Percentiles rank a stretch among this genome's conserved stretches.
Conservation (phyloP, 2,329 filamentous ascomycete genomes). For the Beauveria caledonica region DNA sequence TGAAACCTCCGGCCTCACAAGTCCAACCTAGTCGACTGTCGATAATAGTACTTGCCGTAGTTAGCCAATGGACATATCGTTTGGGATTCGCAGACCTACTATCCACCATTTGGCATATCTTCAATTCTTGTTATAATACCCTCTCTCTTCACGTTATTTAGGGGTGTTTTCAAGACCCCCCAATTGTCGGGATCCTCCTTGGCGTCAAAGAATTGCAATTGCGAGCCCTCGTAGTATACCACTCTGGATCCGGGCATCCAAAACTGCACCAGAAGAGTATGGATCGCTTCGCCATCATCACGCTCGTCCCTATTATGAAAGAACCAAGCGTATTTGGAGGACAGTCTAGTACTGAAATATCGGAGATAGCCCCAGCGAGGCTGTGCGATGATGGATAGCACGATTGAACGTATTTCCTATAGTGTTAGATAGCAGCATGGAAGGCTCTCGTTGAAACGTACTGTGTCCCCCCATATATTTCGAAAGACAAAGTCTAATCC, state of each 20-base stretch:
- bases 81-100: neutral
- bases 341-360: neutral
- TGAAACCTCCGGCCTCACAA: neutral
- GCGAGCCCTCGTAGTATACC: neutral
- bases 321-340: neutral
- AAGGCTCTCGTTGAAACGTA: neutral
- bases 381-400: neutral
- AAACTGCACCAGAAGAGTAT: neutral
- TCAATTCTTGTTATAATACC: neutral
- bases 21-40: neutral
- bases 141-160: neutral
- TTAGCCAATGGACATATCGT: neutral
- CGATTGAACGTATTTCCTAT: neutral
- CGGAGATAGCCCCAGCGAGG: neutral
- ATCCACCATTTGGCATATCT: neutral
- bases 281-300: neutral
- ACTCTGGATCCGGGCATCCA: neutral
- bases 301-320: neutral
- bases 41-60: neutral
- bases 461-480: neutral
- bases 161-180: neutral
- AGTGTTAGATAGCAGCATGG: neutral
- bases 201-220: neutral
- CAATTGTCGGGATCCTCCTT: neutral
- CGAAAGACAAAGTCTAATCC: neutral